A percentile compares a stretch with the other conserved stretches of the same genome.
Evolutionary conservation across 805 yeast genomes (phyloP).

Genomic region (Saccharomycopsis fibuligera): DNA sequence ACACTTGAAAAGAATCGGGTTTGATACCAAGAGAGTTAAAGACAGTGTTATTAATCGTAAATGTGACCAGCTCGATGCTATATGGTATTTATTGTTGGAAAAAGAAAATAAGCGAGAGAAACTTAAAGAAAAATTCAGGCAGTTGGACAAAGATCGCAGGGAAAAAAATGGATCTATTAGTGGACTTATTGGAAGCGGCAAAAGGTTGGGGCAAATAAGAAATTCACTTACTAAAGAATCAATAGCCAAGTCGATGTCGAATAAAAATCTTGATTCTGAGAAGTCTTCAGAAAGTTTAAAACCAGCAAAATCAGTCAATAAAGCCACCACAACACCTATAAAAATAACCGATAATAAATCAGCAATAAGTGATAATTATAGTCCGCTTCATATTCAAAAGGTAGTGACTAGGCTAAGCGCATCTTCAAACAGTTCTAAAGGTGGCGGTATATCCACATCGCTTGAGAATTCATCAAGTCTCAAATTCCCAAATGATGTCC

Average conservation of each 20-base stretch:
- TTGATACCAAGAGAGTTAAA: slow-evolving; percentile 18
- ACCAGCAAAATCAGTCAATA: too few species aligned
- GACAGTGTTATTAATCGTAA: slow-evolving; percentile 49
- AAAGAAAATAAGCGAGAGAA: slow-evolving; percentile 31
- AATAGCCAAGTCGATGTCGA: not conserved
- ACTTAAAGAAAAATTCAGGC: slow-evolving; percentile 21
- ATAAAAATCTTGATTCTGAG: not conserved
- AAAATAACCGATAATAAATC: not conserved
- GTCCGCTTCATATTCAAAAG: not conserved
- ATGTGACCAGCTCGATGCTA: slow-evolving; percentile 44
- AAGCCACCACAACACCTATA: too few species aligned
- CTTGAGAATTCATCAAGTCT: not conserved
- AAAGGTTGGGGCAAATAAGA: slow-evolving; percentile 8
- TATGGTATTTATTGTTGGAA: slow-evolving; percentile 20
- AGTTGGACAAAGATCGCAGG: slow-evolving; percentile 7
- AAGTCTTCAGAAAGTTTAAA: not conserved
- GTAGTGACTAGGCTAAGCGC: not conserved
- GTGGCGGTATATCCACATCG: too few species aligned
- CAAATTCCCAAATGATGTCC: too few species aligned
- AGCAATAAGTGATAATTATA: not conserved
- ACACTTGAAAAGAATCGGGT: slow-evolving; percentile 20
- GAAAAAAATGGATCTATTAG: slow-evolving; percentile 10
- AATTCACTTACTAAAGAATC: slow-evolving; percentile 12
- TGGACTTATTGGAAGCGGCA: slow-evolving; percentile 17
- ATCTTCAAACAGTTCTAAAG: not conserved